These are phyloP conservation scores for Backusella tarrabulga DNA, from an alignment of 192 early-diverging fungal genomes.

Conservation along the genomic window DNA sequence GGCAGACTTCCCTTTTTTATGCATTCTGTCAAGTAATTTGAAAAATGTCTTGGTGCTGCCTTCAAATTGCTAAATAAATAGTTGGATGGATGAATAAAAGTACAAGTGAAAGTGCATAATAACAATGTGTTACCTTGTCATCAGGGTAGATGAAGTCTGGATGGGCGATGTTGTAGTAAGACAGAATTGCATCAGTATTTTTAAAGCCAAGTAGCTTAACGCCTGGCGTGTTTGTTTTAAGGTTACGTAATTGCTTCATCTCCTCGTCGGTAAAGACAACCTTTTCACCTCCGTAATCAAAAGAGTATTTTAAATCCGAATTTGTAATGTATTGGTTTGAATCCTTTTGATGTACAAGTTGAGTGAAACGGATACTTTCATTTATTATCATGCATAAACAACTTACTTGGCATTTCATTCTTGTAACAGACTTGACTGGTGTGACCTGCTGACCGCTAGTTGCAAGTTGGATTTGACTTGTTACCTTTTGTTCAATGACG, in stretches of 20 bases:
- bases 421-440: constrained; percentile 55
- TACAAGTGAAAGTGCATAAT: background rate
- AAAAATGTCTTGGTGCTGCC: constrained; percentile 75
- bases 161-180: constrained; percentile 64
- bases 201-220: constrained; percentile 76
- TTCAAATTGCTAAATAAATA: constrained; percentile 44
- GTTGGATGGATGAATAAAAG: background rate
- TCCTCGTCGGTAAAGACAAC: constrained; percentile 76
- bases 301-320: constrained; percentile 67
- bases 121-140: constrained; percentile 50
- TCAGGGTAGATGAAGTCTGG: constrained; percentile 75
- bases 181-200: constrained; percentile 37
- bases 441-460: constrained; percentile 51
- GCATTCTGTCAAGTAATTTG: constrained; percentile 59
- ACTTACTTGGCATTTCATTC: constrained; percentile 62
- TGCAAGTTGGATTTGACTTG: constrained; percentile 39
- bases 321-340: constrained; percentile 47
- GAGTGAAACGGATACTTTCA: background rate
- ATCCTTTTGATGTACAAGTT: constrained; percentile 35
- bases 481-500: constrained; percentile 51
- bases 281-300: constrained; percentile 66
- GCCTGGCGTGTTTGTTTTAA: constrained; percentile 50
- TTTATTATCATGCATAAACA: background rate
- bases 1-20: constrained; percentile 57
- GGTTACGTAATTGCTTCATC: constrained; percentile 52